Evolutionary conservation across 495 filamentous ascomycete genomes (phyloP).

Genomic region (Aspergillus homomorphus): DNA sequence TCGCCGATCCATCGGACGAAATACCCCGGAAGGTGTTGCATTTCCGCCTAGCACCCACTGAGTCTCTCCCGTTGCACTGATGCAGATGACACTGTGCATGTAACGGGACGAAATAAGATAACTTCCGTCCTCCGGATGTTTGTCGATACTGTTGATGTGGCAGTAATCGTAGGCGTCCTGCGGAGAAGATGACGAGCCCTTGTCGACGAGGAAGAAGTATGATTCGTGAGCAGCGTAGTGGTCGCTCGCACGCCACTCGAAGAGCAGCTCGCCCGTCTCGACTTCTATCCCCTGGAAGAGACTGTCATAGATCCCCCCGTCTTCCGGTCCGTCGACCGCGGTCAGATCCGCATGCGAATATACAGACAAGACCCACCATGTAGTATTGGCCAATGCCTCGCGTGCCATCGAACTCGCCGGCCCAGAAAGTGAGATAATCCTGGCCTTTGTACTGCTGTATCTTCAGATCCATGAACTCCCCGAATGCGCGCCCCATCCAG

Average conservation of each 20-base stretch:
- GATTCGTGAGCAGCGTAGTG: conserved; percentile 27
- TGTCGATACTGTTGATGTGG: conserved; percentile 59
- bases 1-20: conserved; percentile 3
- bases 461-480: conserved; percentile 30
- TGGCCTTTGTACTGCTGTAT: conserved; percentile 30
- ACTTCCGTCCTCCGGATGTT: conserved; percentile 44
- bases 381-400: conserved; percentile 41
- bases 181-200: conserved; percentile 18
- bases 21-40: conserved; percentile 28
- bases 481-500: conserved; percentile 25
- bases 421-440: conserved; percentile 44
- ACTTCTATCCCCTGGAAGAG: conserved; percentile 46
- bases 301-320: conserved; percentile 45
- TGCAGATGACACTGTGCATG: conserved; percentile 39
- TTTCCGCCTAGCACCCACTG: conserved; percentile 55
- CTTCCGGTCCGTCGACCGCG: conserved; percentile 38
- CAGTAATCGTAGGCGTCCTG: conserved; percentile 47
- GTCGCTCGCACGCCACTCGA: conserved; percentile 38
- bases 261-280: conserved; percentile 38
- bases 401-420: conserved; percentile 33
- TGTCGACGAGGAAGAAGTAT: conserved; percentile 19
- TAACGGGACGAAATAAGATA: conserved; percentile 56
- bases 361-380: conserved; percentile 37
- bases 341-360: conserved; percentile 37
- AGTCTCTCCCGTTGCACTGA: conserved; percentile 50